phyloP scores from a whole-genome alignment of 768 basidiomycete genomes.

The Lactarius indigo region DNA sequence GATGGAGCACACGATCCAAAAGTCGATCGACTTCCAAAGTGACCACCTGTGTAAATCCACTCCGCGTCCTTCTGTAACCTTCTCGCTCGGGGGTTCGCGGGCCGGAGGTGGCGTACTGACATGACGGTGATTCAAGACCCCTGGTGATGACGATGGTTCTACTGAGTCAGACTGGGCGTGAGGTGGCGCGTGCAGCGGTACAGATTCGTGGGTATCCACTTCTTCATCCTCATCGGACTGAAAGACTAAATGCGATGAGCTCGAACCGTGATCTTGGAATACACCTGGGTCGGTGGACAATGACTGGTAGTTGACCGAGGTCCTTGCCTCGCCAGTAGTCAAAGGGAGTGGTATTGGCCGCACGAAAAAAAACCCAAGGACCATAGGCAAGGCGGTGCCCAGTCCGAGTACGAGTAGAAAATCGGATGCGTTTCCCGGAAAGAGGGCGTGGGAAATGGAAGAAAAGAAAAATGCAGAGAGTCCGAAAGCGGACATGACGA shows the following conservation, averaged over 20 bases:
- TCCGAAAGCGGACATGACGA: conserved; percentile 34
- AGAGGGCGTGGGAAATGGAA: conserved; percentile 63
- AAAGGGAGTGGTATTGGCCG: conserved; percentile 60
- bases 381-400: conserved; percentile 77
- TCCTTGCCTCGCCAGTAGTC: conserved; percentile 27
- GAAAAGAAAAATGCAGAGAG: conserved; percentile 91
- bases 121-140: not conserved
- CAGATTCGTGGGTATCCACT: conserved; percentile 4
- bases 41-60: conserved; percentile 52
- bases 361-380: conserved; percentile 72
- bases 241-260: conserved; percentile 13
- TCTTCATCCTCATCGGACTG: conserved; percentile 4
- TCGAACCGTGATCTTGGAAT: conserved; percentile 14
- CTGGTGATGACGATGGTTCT: conserved; percentile 11
- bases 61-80: conserved; percentile 28
- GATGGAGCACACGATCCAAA: conserved; percentile 59
- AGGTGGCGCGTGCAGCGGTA: not conserved
- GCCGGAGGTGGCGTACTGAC: not conserved
- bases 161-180: conserved; percentile 10
- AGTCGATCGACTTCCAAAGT: conserved; percentile 52
- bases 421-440: conserved; percentile 72
- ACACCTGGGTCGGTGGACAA: conserved; percentile 24
- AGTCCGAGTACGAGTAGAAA: conserved; percentile 73
- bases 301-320: conserved; percentile 22
- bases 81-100: not conserved